These are phyloP conservation scores for Scalesia atractyloides DNA, from an alignment of 129 eudicot genomes.

Conservation along the genomic window DNA sequence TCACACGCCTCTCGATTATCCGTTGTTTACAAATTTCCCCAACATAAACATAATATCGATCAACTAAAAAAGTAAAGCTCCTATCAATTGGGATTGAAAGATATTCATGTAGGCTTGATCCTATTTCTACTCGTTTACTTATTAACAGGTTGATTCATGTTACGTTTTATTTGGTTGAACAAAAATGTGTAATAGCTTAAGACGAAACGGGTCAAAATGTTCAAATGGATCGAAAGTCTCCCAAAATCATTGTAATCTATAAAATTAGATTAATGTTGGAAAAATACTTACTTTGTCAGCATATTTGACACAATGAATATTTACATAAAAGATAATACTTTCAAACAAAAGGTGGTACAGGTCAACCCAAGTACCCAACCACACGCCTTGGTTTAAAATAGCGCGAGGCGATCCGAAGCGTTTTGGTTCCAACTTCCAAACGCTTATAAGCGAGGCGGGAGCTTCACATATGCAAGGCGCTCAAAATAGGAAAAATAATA, in stretches of 20 bases:
- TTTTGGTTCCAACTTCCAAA: too few species aligned
- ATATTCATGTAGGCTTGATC: constrained; percentile 14
- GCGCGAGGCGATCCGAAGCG: too few species aligned
- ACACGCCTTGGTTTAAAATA: too few species aligned
- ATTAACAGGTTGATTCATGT: not conserved
- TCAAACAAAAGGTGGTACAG: not conserved
- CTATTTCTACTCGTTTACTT: not conserved
- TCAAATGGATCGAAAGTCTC: not conserved
- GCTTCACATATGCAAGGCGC: too few species aligned
- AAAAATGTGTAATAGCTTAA: not conserved
- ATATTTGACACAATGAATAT: not conserved
- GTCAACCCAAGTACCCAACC: not conserved
- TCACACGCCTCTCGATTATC: too few species aligned
- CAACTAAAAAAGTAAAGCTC: not conserved
- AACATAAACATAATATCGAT: not conserved
- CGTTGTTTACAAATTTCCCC: too few species aligned
- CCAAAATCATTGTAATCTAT: not conserved
- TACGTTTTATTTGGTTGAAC: not conserved
- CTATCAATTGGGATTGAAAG: not conserved
- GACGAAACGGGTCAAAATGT: not conserved
- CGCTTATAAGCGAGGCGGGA: too few species aligned
- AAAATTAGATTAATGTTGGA: not conserved
- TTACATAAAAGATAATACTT: not conserved
- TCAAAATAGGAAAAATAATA: too few species aligned
- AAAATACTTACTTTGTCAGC: not conserved